These are phyloP conservation scores for Fusarium concolor DNA, from an alignment of 2,329 filamentous ascomycete genomes.

Conservation along the genomic window DNA sequence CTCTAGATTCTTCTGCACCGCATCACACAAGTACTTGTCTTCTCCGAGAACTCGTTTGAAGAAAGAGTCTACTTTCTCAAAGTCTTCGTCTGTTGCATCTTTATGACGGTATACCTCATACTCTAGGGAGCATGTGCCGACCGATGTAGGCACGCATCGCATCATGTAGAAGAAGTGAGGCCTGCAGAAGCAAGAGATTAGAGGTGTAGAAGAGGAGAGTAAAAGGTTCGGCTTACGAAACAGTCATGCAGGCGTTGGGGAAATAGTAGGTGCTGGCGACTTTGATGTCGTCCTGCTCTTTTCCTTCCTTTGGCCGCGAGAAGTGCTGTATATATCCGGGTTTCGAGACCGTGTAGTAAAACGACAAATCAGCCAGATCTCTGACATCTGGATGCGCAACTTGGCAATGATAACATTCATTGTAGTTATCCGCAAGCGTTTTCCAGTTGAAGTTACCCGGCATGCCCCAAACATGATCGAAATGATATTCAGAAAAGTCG, in stretches of 20 bases:
- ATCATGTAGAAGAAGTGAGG: slow-evolving; percentile 35
- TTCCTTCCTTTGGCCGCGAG: background rate
- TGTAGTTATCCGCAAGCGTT: slow-evolving; percentile 71
- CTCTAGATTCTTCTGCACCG: slow-evolving; percentile 70
- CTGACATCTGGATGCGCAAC: slow-evolving; percentile 33
- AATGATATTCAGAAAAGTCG: slow-evolving; percentile 63
- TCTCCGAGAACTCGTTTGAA: slow-evolving; percentile 68
- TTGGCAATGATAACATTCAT: slow-evolving; percentile 55
- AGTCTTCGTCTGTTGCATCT: slow-evolving; percentile 66
- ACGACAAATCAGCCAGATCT: background rate
- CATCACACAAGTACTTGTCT: slow-evolving; percentile 71
- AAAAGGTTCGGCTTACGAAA: slow-evolving; percentile 17
- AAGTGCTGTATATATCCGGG: slow-evolving; percentile 36
- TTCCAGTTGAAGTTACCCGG: slow-evolving; percentile 70
- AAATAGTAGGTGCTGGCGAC: slow-evolving; percentile 29
- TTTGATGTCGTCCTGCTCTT: slow-evolving; percentile 11
- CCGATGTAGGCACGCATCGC: slow-evolving; percentile 30
- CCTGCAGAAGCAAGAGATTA: background rate
- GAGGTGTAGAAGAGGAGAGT: rapidly evolving
- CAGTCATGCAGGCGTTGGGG: slow-evolving; percentile 32
- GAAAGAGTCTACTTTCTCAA: slow-evolving; percentile 65
- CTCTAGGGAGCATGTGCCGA: slow-evolving; percentile 29
- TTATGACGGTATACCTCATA: slow-evolving; percentile 69
- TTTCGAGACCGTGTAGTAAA: slow-evolving; percentile 13
- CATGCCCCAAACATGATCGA: slow-evolving; percentile 68